These are phyloP conservation scores for Trypanosomatidae sp. DNA, from an alignment of 208 protist genomes.

Conservation along the genomic window DNA sequence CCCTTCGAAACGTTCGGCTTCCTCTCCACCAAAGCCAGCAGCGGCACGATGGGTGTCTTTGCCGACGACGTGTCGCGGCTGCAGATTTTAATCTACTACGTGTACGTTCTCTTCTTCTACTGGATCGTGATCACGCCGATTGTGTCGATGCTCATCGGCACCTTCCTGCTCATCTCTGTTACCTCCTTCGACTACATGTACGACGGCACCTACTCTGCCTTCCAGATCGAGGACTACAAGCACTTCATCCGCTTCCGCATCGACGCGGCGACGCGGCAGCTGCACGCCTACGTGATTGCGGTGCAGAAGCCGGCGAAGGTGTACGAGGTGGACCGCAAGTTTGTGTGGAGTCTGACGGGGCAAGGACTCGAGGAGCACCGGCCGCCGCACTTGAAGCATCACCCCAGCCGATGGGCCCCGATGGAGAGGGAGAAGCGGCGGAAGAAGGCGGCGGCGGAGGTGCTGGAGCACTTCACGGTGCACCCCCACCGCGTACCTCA, in stretches of 20 bases:
- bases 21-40: slow-evolving; percentile 47
- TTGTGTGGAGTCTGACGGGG: slow-evolving; percentile 31
- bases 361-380: slow-evolving; percentile 31
- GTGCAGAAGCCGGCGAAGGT: slow-evolving; percentile 62
- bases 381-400: slow-evolving; percentile 61
- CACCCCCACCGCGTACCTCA: slow-evolving; percentile 37
- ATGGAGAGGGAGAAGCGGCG: slow-evolving; percentile 10
- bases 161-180: slow-evolving; percentile 76
- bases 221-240: slow-evolving; percentile 89
- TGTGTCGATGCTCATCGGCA: slow-evolving; percentile 73
- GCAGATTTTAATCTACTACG: slow-evolving; percentile 59
- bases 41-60: slow-evolving; percentile 43
- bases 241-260: slow-evolving; percentile 78
- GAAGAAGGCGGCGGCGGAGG: slow-evolving; percentile 20
- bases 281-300: slow-evolving; percentile 68
- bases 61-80: slow-evolving; percentile 31
- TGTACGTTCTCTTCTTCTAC: slow-evolving; percentile 73
- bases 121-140: slow-evolving; percentile 79
- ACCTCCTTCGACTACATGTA: slow-evolving; percentile 76
- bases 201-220: slow-evolving; percentile 76
- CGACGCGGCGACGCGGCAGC: slow-evolving; percentile 47
- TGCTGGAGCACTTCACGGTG: slow-evolving; percentile 65
- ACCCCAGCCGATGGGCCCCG: slow-evolving; percentile 69
- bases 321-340: slow-evolving; percentile 57
- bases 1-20: slow-evolving; percentile 63